Evolutionary conservation across 768 basidiomycete genomes (phyloP), one percentile per base, ranked within the genome.

Genomic region (Leccinum disarticulatum): DNA sequence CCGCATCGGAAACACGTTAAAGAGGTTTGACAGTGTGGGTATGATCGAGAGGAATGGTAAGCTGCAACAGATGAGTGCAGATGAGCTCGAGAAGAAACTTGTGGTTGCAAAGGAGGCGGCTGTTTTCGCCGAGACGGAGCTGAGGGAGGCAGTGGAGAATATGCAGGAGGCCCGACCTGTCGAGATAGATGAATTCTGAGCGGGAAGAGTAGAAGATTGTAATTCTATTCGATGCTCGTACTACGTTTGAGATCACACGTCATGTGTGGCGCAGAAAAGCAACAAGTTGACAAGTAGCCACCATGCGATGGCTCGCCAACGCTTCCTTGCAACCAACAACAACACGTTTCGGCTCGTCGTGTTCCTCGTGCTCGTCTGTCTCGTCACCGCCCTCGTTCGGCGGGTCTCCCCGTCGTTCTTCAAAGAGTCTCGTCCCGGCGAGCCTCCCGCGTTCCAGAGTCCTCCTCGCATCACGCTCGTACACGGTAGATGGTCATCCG

Each of bases 81-180:
- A 87, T 30, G 91, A 93, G 74, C 76, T 94, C 63, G 88, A 93
- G 75, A 82, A 86, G 76, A 90, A 86, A 70, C 76, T 92, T 27
- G 76, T 69, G 31, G 83, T 87, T 51, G 89, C 89, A 1, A 88
- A 84, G 73, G 86, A 88, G 71, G 87, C 83, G 22, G 85, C 87
- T 17, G 79, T 82, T 62, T 86, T 84, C 72, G 89, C 85, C 1
- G 90, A 91, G 76, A 81, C 84, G 31, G 88, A 91, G 73, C 77
- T 93, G 50, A 80, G 82, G 65, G 88, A 91, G 74, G 77, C 82
- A 10, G 90, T 93, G 90, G 83, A 84, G 67, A 85, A 77, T 65
- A 80, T 87, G 73, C 83, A 87, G 59, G 74, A 72, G 22, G 75
- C 83, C 52, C 80, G 79, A 63, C 85, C 85, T n/a, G 69, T 76